Conservation (phyloP, 768 basidiomycete species). For the Lactarius sanguifluus region DNA sequence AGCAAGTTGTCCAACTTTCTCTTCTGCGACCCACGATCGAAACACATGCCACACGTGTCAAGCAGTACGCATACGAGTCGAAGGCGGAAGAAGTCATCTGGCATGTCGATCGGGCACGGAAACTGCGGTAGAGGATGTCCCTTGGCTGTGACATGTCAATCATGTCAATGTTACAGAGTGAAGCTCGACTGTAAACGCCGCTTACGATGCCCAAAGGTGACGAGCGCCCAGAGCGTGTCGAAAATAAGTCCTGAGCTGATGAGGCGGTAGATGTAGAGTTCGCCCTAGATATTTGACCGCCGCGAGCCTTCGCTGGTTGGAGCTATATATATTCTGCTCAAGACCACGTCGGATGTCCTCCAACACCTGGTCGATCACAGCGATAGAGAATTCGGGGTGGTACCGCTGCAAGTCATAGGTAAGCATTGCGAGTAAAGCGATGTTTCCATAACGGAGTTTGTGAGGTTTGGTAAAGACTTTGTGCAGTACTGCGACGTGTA, state of each 20-base stretch:
- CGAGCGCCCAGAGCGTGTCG: slow-evolving; percentile 90
- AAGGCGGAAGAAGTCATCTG: slow-evolving; percentile 95
- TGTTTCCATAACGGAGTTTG: slow-evolving; percentile 93
- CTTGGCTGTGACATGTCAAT: slow-evolving; percentile 56
- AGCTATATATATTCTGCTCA: slow-evolving; percentile 93
- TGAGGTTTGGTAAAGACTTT: slow-evolving; percentile 97
- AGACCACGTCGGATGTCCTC: slow-evolving; percentile 90
- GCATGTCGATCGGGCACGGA: slow-evolving; percentile 76
- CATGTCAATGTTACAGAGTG: neutral
- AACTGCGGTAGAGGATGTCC: slow-evolving; percentile 83
- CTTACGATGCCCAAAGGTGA: slow-evolving; percentile 96
- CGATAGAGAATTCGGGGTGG: slow-evolving; percentile 83
- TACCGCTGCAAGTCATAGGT: slow-evolving; percentile 94
- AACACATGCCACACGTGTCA: slow-evolving; percentile 97
- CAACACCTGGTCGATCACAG: slow-evolving; percentile 90
- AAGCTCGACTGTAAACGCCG: slow-evolving; percentile 28
- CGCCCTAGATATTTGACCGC: slow-evolving; percentile 94
- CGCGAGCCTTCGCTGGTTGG: slow-evolving; percentile 90
- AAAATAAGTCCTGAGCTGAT: slow-evolving; percentile 88
- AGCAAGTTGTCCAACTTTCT: slow-evolving; percentile 93
- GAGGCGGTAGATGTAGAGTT: slow-evolving; percentile 94
- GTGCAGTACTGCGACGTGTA: slow-evolving; percentile 63
- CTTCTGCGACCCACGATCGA: slow-evolving; percentile 89
- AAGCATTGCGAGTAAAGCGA: slow-evolving; percentile 88
- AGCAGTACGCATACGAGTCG: slow-evolving; percentile 88